Base-by-base conservation (phyloP, 2,329 filamentous ascomycete species). In the Pseudocercospora fijiensis region DNA sequence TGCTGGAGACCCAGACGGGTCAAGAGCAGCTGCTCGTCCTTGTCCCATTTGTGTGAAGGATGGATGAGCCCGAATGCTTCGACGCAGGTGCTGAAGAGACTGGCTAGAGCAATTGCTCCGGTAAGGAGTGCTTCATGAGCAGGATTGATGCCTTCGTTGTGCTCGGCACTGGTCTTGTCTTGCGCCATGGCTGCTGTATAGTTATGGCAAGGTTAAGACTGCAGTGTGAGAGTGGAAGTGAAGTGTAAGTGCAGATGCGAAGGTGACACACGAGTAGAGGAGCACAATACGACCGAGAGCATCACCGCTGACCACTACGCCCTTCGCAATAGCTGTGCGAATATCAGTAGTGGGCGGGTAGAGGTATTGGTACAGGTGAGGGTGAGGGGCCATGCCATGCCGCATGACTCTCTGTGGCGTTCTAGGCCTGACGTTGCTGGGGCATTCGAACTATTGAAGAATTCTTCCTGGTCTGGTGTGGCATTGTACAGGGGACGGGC, bases 41-140 rank as follows among this genome's bases (percentile, higher is more conserved):
- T 77, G 45, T 79, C 76, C 68, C 76, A 77, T 63, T 79, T 75
- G 55, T 78, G 78, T 55, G 73, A 72, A 0, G 79, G 77, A 61
- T 80, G 77, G 61, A 82, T 78, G 26, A 79, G 74, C 41, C 78
- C 78, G 72, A 82, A 81, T 24, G 78, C 78, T 68, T 82, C 80
- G 49, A 81, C 79, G 64, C 79, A 81, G 52, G 76, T 78, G 70
- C 78, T 79, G 76, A 82, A 82, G 30, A 81, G 76, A 27, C 72
- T 76, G 24, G 79, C 79, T 11, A 82, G 76, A 6, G 77, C 76
- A 56, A 79, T 72, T 43, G 79, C 78, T 59, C 78, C 76, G 28
- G 72, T 73, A 33, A 81, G 75, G 10, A 69, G 63, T 27, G 65
- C 71, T 65, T 75, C 74, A 52, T 75, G 70, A 43, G 72, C 65